Percentiles rank a stretch among this genome's conserved stretches.
These are phyloP conservation scores for Dendrocalamus sinicus DNA, from an alignment of 176 grass and related monocot species.

Conservation along the genomic window DNA sequence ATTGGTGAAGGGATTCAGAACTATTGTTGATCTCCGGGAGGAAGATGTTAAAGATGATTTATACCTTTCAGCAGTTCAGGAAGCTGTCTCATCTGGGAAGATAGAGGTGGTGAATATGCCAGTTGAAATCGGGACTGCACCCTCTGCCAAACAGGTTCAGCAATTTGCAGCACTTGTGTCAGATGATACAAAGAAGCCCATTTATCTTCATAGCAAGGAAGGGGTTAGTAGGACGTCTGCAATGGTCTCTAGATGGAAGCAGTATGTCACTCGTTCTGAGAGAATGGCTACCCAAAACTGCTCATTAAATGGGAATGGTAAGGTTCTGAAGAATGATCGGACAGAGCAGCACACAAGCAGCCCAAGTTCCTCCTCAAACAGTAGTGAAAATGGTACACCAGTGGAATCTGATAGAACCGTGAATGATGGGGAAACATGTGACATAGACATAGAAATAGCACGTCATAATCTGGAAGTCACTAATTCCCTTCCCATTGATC, in stretches of 20 bases:
- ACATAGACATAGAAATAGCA: constrained; percentile 49
- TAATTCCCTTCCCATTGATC: constrained; percentile 46
- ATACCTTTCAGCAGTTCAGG: constrained; percentile 61
- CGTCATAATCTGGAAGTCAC: constrained; percentile 53
- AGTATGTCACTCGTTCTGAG: constrained; percentile 68
- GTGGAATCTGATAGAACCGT: constrained; percentile 43
- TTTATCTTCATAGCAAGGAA: constrained; percentile 96
- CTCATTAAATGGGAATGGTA: constrained; percentile 57
- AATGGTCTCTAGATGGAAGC: constrained; percentile 98
- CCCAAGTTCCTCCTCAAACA: constrained; percentile 35
- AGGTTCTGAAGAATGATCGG: constrained; percentile 46
- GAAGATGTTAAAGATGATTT: constrained; percentile 73
- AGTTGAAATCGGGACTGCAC: constrained; percentile 81
- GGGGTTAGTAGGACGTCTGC: constrained; percentile 83
- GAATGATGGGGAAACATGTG: constrained; percentile 36
- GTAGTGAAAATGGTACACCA: constrained; percentile 41
- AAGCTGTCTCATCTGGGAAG: constrained; percentile 74
- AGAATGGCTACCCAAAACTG: constrained; percentile 46
- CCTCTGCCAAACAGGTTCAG: constrained; percentile 78
- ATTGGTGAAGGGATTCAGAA: constrained; percentile 75
- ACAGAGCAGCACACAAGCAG: constrained; percentile 35
- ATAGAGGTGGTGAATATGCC: constrained; percentile 87
- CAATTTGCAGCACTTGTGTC: constrained; percentile 76
- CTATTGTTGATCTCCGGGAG: constrained; percentile 85
- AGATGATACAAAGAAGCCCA: constrained; percentile 60